Base-by-base conservation (phyloP, 768 basidiomycete species). In the Naganishia randhawae region DNA sequence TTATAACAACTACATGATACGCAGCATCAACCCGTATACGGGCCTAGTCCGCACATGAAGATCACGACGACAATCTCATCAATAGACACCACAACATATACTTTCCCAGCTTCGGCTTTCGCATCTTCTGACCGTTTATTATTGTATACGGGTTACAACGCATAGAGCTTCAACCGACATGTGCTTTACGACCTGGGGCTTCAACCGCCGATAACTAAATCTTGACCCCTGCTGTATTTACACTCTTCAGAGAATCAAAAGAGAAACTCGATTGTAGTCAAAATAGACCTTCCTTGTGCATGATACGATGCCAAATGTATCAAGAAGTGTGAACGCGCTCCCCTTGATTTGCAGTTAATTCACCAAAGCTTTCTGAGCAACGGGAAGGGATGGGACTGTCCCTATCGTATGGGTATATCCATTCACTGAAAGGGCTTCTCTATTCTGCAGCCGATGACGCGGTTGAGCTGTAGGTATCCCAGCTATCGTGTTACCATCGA, bases 81-180 rank as follows among this genome's bases (percentile, higher is more conserved):
- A 55, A 55, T 55, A 55, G 54, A 55, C 54, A 55, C n/a, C 54
- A 37, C 54, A 61, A 42, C 57, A 61, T 25, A 3, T 29, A 25
- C 32, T 53, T 31, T 19, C 25, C 51, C 51, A 50, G 50, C n/a
- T 50, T 50, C n/a, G 17, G 27, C 51, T n/a, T n/a, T n/a, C 14
- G 17, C 57, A 19, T 42, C 57, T 42, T 42, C 16, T 35, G 27
- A 37, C 19, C 13, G 7, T 31, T 61, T 27, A 27, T 55, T 41
- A 61, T 61, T 61, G 57, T 61, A 61, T 61, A 61, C 57, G 57
- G 57, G 57, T 61, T 61, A 11, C 57, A 61, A 61, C 57, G 57
- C 57, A 61, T 61, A 61, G 57, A 61, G 57, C 57, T 37, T 61
- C 57, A 61, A 61, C 57, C 14, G 57, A 41, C 57, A 61, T 39